A percentile compares a stretch with the other conserved stretches of the same genome.
These are phyloP conservation scores for Thelonectria rubi DNA, from an alignment of 2,329 filamentous ascomycete genomes.

Conservation along the genomic window DNA sequence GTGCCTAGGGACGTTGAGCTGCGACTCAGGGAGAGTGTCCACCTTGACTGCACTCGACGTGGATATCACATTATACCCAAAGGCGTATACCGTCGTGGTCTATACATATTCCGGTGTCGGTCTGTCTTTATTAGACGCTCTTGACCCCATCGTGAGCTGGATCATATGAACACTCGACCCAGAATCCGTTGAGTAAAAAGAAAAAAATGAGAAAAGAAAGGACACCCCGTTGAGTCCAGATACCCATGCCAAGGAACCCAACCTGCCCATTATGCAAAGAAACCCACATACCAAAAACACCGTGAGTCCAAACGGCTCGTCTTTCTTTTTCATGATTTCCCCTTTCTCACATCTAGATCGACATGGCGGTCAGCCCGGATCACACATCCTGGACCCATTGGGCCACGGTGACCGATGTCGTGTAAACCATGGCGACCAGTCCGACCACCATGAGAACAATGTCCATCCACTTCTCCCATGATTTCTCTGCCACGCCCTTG, in stretches of 20 bases:
- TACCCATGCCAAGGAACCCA: neutral
- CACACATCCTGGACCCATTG: constrained; percentile 47
- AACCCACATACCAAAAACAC: constrained; percentile 9
- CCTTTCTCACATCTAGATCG: neutral
- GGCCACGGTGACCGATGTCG: constrained; percentile 67
- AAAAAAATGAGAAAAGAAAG: constrained; percentile 6
- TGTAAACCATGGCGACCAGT: constrained; percentile 74
- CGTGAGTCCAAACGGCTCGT: neutral
- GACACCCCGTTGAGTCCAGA: neutral
- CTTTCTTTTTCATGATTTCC: constrained; percentile 14
- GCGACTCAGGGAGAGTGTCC: neutral
- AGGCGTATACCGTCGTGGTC: constrained; percentile 19
- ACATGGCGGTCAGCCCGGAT: constrained; percentile 6
- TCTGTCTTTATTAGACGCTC: constrained; percentile 9
- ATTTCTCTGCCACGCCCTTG: constrained; percentile 69
- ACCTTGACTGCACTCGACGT: neutral
- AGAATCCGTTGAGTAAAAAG: neutral
- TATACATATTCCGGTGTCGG: constrained; percentile 14
- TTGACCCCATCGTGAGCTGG: constrained; percentile 9
- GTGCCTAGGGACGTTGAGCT: neutral
- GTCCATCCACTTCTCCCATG: constrained; percentile 66
- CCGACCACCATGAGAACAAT: constrained; percentile 70
- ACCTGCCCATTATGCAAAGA: neutral
- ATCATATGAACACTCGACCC: constrained; percentile 9
- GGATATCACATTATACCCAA: constrained; percentile 19